These are phyloP conservation scores for Saccharomycopsis malanga DNA, from an alignment of 805 yeast genomes.

Conservation along the genomic window DNA sequence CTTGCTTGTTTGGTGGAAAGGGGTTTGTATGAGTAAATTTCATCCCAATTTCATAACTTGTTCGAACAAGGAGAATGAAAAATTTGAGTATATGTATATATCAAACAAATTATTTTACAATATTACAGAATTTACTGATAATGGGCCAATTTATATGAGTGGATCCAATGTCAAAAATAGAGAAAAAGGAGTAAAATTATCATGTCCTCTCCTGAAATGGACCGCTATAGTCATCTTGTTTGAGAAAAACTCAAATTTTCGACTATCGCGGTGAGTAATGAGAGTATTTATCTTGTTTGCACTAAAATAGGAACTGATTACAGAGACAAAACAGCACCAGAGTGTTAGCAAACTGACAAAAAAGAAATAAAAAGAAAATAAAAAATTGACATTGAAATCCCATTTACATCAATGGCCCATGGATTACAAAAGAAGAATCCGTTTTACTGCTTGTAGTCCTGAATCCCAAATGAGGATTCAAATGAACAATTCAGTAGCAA, in stretches of 20 bases:
- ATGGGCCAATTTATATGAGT: neutral
- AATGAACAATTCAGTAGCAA: neutral
- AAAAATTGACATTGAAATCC: conserved; percentile 2
- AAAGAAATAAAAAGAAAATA: conserved; percentile 1
- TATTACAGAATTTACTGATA: no score
- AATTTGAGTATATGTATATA: no score
- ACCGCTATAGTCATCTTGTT: conserved; percentile 37
- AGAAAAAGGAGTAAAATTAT: neutral
- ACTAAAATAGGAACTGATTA: conserved; percentile 83
- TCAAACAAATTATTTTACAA: no score
- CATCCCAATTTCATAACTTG: no score
- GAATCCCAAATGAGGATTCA: no score
- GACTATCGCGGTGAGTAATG: conserved; percentile 65
- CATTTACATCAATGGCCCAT: no score
- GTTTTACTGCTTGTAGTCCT: neutral
- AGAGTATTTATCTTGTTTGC: conserved; percentile 73
- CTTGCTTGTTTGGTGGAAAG: no score
- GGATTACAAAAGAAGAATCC: no score
- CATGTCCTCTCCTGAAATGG: conserved; percentile 60
- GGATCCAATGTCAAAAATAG: neutral
- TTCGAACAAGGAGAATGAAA: no score
- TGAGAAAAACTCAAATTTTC: conserved; percentile 7
- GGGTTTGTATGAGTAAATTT: no score
- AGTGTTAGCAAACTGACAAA: conserved; percentile 75
- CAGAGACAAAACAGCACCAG: conserved; percentile 61